These are phyloP conservation scores for Phytophthora rubi DNA, from an alignment of 352 stramenopile species.

Conservation along the genomic window DNA sequence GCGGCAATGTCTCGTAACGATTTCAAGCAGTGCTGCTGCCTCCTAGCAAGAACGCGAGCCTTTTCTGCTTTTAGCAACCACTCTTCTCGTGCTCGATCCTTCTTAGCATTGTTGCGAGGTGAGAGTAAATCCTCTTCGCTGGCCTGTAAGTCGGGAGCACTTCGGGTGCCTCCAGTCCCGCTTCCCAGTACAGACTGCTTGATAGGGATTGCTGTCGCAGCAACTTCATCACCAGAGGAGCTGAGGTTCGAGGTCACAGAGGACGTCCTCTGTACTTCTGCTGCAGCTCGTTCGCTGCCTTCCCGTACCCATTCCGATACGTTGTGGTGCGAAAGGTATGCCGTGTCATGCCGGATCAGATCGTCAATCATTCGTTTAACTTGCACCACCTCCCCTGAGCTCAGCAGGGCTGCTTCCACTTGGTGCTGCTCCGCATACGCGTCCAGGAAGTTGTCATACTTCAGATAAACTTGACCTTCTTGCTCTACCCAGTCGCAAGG, in stretches of 20 bases:
- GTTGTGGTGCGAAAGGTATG: slow-evolving; percentile 25
- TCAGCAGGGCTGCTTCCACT: slow-evolving; percentile 8
- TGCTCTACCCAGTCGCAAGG: slow-evolving; percentile 25
- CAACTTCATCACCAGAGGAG: slow-evolving; percentile 1
- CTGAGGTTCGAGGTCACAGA: neutral
- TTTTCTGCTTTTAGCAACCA: slow-evolving; percentile 54
- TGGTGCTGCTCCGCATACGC: slow-evolving; percentile 22
- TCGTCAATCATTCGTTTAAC: slow-evolving; percentile 35
- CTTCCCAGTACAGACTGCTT: slow-evolving; percentile 8
- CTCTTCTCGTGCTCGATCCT: slow-evolving; percentile 37
- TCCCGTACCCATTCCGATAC: slow-evolving; percentile 30
- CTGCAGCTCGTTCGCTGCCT: slow-evolving; percentile 25
- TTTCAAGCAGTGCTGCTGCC: slow-evolving; percentile 56
- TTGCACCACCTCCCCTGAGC: slow-evolving; percentile 15
- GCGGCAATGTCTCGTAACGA: slow-evolving; percentile 52
- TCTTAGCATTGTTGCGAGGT: slow-evolving; percentile 28
- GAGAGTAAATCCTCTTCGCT: slow-evolving; percentile 13
- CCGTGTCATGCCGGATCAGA: slow-evolving; percentile 30
- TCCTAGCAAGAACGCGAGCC: slow-evolving; percentile 49
- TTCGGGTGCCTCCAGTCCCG: neutral
- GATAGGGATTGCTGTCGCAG: neutral
- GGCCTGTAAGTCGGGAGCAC: slow-evolving; percentile 10
- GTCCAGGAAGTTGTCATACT: slow-evolving; percentile 32
- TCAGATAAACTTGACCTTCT: slow-evolving; percentile 26
- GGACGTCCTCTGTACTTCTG: slow-evolving; percentile 9